phyloP scores from a whole-genome alignment of 2,329 filamentous ascomycete genomes.

The Epichloe gansuensis region DNA sequence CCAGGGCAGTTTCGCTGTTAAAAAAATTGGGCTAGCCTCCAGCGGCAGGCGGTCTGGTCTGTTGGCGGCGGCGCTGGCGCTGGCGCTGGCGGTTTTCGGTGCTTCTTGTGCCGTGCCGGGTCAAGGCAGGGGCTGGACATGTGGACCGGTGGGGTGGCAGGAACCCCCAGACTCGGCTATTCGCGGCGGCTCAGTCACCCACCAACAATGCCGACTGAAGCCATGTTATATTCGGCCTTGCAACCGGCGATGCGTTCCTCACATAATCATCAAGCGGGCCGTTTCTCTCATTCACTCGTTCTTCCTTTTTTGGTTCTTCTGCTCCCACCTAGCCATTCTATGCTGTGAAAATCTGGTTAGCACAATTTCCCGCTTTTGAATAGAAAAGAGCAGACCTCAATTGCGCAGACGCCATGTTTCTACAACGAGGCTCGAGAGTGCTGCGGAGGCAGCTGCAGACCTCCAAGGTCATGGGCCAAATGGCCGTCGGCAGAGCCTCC shows the following conservation, averaged over 20 bases:
- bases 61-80: no score
- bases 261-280: not conserved
- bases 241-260: not conserved
- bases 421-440: conserved; percentile 37
- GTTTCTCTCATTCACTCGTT: not conserved
- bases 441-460: conserved; percentile 38
- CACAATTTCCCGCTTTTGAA: not conserved
- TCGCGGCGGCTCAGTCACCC: conserved; percentile 19
- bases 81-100: no score
- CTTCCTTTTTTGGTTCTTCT: not conserved
- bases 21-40: not conserved
- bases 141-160: no score
- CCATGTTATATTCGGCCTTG: conserved; percentile 9
- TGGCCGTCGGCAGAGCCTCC: conserved; percentile 18
- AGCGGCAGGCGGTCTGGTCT: conserved; percentile 1
- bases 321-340: no score
- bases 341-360: no score
- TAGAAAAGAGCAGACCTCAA: not conserved
- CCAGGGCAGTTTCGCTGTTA: not conserved
- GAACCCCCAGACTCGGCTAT: conserved; percentile 19
- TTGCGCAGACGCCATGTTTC: conserved; percentile 33
- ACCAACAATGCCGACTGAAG: conserved; percentile 24
- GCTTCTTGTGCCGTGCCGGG: no score
- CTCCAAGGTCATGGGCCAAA: conserved; percentile 26
- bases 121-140: not conserved